These are phyloP conservation scores for Cupressus sempervirens DNA, from an alignment of 75 land plant genomes.

Conservation along the genomic window DNA sequence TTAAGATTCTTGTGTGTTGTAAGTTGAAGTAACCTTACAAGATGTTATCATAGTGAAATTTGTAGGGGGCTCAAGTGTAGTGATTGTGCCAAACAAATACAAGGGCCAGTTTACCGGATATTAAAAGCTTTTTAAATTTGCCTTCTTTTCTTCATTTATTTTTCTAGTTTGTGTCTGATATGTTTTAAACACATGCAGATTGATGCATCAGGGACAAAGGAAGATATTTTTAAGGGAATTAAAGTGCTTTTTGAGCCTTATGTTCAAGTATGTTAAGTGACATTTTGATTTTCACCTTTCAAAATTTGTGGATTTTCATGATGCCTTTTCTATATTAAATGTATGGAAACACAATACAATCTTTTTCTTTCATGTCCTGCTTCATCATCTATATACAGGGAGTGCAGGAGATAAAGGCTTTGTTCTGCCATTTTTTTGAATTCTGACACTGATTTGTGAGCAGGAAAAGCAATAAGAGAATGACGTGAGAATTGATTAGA, in stretches of 20 bases:
- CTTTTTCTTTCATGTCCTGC: neutral
- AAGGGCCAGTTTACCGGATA: neutral
- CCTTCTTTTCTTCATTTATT: neutral
- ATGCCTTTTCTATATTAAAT: too few relatives aligned
- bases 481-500: neutral
- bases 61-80: too few relatives aligned
- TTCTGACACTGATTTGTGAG: neutral
- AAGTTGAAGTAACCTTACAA: too few relatives aligned
- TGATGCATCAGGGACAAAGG: slow-evolving; percentile 56
- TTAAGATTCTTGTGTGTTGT: neutral
- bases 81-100: neutral
- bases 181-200: slow-evolving; percentile 22
- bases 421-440: neutral
- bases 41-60: neutral
- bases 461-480: neutral
- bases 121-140: neutral
- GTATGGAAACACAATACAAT: neutral
- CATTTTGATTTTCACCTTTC: neutral
- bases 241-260: slow-evolving; percentile 34
- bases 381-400: neutral
- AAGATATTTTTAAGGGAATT: slow-evolving; percentile 55
- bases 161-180: neutral
- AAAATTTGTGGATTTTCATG: too few relatives aligned
- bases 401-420: neutral
- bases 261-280: neutral